These are phyloP conservation scores for Rhododendron henanense DNA, from an alignment of 148 eudicot genomes.

Conservation along the genomic window DNA sequence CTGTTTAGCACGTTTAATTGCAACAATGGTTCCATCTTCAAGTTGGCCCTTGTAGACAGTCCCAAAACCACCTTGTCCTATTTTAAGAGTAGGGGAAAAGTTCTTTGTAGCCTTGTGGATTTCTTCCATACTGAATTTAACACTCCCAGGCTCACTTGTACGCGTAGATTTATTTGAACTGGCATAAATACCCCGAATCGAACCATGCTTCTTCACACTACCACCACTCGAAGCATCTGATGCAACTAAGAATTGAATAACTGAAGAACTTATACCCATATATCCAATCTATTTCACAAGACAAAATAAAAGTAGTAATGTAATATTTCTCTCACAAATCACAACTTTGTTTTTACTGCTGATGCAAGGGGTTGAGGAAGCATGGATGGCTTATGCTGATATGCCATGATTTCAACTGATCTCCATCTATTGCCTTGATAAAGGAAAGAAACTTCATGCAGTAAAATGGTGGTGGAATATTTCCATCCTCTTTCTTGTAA, in stretches of 20 bases:
- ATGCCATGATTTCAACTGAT: neutral
- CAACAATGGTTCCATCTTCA: constrained; percentile 70
- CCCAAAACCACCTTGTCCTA: constrained; percentile 95
- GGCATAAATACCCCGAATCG: constrained; percentile 20
- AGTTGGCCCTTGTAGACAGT: constrained; percentile 71
- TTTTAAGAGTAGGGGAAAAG: constrained; percentile 65
- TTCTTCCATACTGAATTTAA: constrained; percentile 52
- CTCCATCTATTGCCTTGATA: neutral
- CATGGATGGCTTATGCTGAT: neutral
- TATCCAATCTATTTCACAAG: neutral
- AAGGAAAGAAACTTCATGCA: neutral
- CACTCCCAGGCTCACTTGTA: constrained; percentile 34
- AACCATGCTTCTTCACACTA: constrained; percentile 28
- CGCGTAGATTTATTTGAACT: constrained; percentile 33
- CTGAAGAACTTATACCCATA: neutral
- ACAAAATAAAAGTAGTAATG: neutral
- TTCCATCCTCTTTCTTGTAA: neutral
- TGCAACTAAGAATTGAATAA: constrained; percentile 24
- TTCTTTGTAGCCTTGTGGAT: constrained; percentile 67
- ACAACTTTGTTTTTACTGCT: neutral
- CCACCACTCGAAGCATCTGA: constrained; percentile 30
- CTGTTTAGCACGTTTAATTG: constrained; percentile 88
- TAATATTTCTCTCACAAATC: neutral
- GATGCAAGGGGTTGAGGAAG: neutral
- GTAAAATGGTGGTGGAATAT: neutral